A percentile compares a stretch with the other conserved stretches of the same genome.
phyloP scores from a whole-genome alignment of 495 filamentous ascomycete species.

The Glutinoglossum americanum region DNA sequence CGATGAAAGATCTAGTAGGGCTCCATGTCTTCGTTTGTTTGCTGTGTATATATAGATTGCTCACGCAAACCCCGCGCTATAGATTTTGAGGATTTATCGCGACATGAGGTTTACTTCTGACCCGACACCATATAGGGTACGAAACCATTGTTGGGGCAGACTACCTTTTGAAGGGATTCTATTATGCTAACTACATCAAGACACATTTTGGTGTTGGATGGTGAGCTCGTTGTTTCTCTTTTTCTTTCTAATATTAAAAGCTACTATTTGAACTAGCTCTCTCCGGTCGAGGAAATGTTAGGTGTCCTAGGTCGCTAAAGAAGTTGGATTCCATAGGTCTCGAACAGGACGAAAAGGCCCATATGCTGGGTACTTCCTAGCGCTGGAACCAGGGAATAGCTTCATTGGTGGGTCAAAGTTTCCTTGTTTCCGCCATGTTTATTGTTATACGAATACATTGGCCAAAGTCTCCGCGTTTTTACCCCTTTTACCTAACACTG shows the following conservation, averaged over 20 bases:
- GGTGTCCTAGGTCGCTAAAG: slow-evolving; percentile 3
- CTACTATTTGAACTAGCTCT: too few relatives aligned
- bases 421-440: neutral
- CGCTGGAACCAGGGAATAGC: slow-evolving; percentile 33
- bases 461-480: too few relatives aligned
- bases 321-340: slow-evolving; percentile 24
- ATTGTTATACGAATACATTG: too few relatives aligned
- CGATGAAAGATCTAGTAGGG: slow-evolving; percentile 55
- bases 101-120: slow-evolving; percentile 62
- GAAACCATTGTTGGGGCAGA: slow-evolving; percentile 5
- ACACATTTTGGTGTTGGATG: slow-evolving; percentile 67
- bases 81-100: slow-evolving; percentile 68
- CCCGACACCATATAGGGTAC: slow-evolving; percentile 69
- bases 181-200: slow-evolving; percentile 15
- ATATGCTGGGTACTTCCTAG: slow-evolving; percentile 67
- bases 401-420: slow-evolving; percentile 34
- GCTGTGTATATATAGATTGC: neutral
- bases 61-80: neutral
- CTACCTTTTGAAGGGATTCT: neutral
- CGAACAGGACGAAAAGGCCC: slow-evolving; percentile 69
- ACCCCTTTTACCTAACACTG: too few relatives aligned
- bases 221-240: slow-evolving; percentile 20
- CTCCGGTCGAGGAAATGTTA: too few relatives aligned
- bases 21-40: neutral
- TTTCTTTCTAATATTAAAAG: neutral